Conservation (phyloP, 441 rosid genomes). For the Gossypium gossypioides region DNA sequence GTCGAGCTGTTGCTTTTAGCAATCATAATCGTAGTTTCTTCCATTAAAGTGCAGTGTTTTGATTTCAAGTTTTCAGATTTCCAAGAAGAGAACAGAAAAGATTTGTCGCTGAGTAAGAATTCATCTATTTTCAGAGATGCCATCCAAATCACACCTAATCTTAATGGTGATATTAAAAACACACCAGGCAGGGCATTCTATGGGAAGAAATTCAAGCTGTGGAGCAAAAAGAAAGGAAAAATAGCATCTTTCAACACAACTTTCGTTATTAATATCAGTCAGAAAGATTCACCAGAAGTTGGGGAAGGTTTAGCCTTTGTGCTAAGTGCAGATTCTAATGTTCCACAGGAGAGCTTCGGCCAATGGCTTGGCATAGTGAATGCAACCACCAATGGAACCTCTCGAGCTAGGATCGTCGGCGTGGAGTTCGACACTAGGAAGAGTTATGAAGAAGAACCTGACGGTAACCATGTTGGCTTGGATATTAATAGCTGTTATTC, state of each 20-base stretch:
- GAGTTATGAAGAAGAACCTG: conserved; percentile 41
- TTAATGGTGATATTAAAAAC: conserved; percentile 18
- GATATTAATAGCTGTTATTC: conserved; percentile 45
- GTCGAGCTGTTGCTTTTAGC: neutral
- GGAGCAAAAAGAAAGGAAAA: conserved; percentile 20
- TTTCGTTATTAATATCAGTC: conserved; percentile 50
- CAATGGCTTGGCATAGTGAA: conserved; percentile 66
- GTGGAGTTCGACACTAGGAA: conserved; percentile 60
- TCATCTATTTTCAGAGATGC: conserved; percentile 25
- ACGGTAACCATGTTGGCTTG: conserved; percentile 58
- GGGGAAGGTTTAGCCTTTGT: conserved; percentile 73
- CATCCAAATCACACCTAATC: conserved; percentile 54
- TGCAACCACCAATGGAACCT: conserved; percentile 22
- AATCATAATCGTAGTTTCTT: neutral
- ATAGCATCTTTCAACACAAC: conserved; percentile 41
- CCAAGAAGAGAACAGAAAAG: neutral
- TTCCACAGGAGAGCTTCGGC: conserved; percentile 36
- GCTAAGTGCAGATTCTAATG: conserved; percentile 16
- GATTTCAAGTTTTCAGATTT: conserved; percentile 27
- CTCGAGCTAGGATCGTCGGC: conserved; percentile 31
- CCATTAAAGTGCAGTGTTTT: conserved; percentile 5
- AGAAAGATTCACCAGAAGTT: conserved; percentile 22
- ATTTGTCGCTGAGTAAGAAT: neutral
- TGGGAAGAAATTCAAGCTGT: conserved; percentile 31
- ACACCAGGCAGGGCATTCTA: conserved; percentile 40